phyloP scores from a whole-genome alignment of 306 rosid genomes.

The Trifolium pratense region DNA sequence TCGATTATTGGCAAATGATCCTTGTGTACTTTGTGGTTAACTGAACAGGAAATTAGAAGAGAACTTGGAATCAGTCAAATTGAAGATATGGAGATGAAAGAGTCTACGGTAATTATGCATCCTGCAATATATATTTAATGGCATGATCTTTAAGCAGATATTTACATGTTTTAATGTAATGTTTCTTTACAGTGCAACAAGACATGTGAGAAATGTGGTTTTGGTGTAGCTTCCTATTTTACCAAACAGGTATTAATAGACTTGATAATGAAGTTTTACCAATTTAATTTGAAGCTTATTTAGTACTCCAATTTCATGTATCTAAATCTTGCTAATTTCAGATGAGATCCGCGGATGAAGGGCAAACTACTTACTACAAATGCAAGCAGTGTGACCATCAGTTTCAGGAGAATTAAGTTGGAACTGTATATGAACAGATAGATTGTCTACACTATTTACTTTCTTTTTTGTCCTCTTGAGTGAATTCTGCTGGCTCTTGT shows the following conservation, averaged over 20 bases:
- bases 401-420: conserved; percentile 48
- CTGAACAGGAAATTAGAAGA: conserved; percentile 50
- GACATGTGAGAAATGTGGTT: conserved; percentile 82
- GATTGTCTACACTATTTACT: not conserved
- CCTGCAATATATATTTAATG: not conserved
- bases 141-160: not conserved
- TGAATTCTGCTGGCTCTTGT: not conserved
- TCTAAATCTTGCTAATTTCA: conserved; percentile 34
- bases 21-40: conserved; percentile 32
- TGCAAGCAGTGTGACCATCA: conserved; percentile 47
- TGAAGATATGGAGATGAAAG: conserved; percentile 45
- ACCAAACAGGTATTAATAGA: conserved; percentile 50
- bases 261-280: conserved; percentile 4
- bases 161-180: conserved; percentile 18
- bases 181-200: conserved; percentile 58
- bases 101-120: conserved; percentile 49
- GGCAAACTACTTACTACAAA: conserved; percentile 56
- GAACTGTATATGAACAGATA: not conserved
- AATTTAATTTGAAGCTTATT: conserved; percentile 28
- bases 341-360: conserved; percentile 60
- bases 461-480: not conserved
- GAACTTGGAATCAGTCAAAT: conserved; percentile 51
- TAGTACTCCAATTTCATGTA: conserved; percentile 4
- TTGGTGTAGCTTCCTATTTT: conserved; percentile 64
- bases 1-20: conserved; percentile 1